phyloP scores from a whole-genome alignment of 2,329 filamentous ascomycete genomes.

The Ascochyta clinopodiicola region DNA sequence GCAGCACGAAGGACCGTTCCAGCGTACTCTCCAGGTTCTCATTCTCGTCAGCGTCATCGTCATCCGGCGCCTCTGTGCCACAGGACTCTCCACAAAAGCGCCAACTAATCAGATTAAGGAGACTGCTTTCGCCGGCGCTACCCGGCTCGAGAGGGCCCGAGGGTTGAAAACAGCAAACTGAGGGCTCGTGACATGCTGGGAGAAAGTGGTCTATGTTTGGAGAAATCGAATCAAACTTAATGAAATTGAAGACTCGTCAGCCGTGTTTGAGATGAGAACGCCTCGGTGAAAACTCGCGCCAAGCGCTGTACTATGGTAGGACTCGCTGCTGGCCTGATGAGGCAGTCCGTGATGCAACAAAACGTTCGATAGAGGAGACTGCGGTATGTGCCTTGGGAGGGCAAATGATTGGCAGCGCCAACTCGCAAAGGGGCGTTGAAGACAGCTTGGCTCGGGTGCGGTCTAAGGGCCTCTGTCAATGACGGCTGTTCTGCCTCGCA shows the following conservation, averaged over 20 bases:
- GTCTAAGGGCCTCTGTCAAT: conserved; percentile 17
- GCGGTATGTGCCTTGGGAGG: conserved; percentile 1
- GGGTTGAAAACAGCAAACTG: conserved; percentile 17
- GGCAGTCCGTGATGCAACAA: conserved; percentile 13
- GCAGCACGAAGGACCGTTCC: conserved; percentile 2
- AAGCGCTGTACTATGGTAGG: neutral
- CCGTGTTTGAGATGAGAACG: conserved; percentile 11
- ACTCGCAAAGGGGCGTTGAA: conserved; percentile 7
- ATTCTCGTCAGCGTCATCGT: conserved; percentile 35
- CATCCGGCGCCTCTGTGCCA: conserved; percentile 24
- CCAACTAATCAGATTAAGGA: conserved; percentile 32
- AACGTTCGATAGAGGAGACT: conserved; percentile 4
- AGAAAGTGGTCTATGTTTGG: conserved; percentile 9
- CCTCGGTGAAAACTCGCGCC: conserved; percentile 12
- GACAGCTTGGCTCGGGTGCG: conserved; percentile 19
- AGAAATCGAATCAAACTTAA: conserved; percentile 25
- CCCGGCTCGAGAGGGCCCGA: conserved; percentile 25
- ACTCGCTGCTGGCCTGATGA: conserved; percentile 6
- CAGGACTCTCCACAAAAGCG: conserved; percentile 22
- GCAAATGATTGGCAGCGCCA: conserved; percentile 5
- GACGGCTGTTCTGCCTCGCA: conserved; percentile 29
- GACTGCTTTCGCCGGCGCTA: conserved; percentile 29
- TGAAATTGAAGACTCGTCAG: conserved; percentile 14
- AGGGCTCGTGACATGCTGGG: conserved; percentile 17
- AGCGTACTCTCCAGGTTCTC: conserved; percentile 24